phyloP scores from a whole-genome alignment of 2,329 filamentous ascomycete species.

The Arthroderma uncinatum region DNA sequence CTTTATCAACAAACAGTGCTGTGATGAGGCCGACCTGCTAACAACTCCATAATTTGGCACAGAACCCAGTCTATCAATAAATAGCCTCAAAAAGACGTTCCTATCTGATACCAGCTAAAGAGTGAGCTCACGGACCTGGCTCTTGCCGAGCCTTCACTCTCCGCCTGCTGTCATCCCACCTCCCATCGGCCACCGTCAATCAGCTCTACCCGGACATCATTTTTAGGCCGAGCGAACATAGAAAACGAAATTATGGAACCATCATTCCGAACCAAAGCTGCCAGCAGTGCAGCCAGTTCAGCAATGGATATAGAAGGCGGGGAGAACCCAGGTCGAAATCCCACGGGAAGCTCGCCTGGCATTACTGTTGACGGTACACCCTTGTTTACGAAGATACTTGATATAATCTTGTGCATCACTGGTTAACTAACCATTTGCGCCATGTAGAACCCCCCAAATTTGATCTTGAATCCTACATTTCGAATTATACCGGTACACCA shows the following conservation, averaged over 20 bases:
- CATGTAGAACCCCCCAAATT: constrained; percentile 65
- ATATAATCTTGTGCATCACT: neutral
- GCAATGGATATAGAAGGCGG: neutral
- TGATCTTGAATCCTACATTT: constrained; percentile 80
- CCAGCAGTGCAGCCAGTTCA: neutral
- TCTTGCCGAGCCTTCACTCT: neutral
- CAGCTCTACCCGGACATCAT: neutral
- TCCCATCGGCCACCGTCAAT: neutral
- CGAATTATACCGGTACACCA: constrained; percentile 66
- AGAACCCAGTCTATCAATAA: neutral
- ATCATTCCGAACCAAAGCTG: neutral
- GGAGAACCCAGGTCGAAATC: neutral
- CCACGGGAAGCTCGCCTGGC: neutral
- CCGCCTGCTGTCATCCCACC: neutral
- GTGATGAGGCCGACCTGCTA: neutral
- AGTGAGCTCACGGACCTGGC: neutral
- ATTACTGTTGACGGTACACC: constrained; percentile 5
- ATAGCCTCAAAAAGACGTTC: neutral
- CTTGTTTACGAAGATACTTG: neutral
- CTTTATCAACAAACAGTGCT: neutral
- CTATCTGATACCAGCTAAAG: neutral
- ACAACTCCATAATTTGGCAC: neutral
- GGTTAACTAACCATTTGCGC: neutral
- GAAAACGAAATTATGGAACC: neutral
- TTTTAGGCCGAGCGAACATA: neutral